phyloP scores from a whole-genome alignment of 768 basidiomycete species.

The Kwoniella dendrophila region DNA sequence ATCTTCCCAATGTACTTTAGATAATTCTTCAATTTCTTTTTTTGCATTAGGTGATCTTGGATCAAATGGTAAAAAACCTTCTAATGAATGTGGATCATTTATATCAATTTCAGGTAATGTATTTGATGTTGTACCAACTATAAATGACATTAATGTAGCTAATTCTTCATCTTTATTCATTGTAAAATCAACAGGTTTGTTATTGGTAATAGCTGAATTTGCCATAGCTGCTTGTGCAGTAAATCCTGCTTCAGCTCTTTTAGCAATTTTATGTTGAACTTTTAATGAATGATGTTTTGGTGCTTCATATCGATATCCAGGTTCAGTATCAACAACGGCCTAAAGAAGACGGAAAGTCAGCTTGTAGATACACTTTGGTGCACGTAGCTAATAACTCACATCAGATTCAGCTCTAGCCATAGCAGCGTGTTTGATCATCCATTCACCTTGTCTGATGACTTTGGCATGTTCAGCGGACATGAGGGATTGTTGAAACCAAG shows the following conservation, averaged over 20 bases:
- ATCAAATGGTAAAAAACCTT: slow-evolving; percentile 42
- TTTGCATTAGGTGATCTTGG: slow-evolving; percentile 23
- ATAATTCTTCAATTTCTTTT: slow-evolving; percentile 34
- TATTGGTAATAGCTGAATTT: neutral
- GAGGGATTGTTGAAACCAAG: slow-evolving; percentile 28
- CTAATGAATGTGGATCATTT: slow-evolving; percentile 17
- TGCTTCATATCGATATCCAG: slow-evolving; percentile 19
- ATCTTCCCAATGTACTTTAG: slow-evolving; percentile 32
- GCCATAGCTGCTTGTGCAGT: slow-evolving; percentile 10
- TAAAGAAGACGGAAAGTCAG: neutral
- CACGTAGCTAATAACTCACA: neutral
- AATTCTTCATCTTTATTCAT: slow-evolving; percentile 34
- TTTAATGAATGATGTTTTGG: slow-evolving; percentile 31
- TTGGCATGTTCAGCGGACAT: slow-evolving; percentile 21
- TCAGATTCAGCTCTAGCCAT: slow-evolving; percentile 26
- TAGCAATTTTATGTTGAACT: slow-evolving; percentile 24
- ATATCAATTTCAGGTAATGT: slow-evolving; percentile 29
- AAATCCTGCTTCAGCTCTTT: slow-evolving; percentile 11
- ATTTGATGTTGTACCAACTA: slow-evolving; percentile 34
- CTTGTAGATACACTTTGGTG: neutral
- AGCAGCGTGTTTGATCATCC: slow-evolving; percentile 24
- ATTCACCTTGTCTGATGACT: slow-evolving; percentile 24
- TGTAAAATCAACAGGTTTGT: slow-evolving; percentile 15
- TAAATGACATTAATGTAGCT: slow-evolving; percentile 32
- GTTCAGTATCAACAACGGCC: slow-evolving; percentile 22